phyloP scores from a whole-genome alignment of 192 early-diverging fungal genomes.

The Coemansia erecta region DNA sequence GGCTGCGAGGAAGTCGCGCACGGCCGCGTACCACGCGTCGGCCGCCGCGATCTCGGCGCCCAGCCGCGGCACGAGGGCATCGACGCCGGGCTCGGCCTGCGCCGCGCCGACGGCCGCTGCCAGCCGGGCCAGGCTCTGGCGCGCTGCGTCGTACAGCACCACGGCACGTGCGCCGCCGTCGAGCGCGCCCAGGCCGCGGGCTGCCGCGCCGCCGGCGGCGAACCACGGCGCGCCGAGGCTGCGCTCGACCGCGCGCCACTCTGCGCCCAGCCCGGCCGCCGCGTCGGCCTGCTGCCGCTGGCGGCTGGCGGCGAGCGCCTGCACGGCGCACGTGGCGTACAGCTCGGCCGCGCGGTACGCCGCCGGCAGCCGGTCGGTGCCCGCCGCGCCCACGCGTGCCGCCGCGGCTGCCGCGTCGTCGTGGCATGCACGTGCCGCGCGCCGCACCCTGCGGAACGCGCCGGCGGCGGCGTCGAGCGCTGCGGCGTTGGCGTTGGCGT shows the following conservation, averaged over 20 bases:
- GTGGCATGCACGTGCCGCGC: slow-evolving; percentile 20
- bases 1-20: slow-evolving; percentile 38
- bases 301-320: slow-evolving; percentile 15
- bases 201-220: background rate
- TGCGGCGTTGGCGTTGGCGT: background rate
- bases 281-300: slow-evolving; percentile 12
- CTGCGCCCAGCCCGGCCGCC: slow-evolving; percentile 8
- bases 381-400: slow-evolving; percentile 23
- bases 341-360: slow-evolving; percentile 33
- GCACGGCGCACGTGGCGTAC: slow-evolving; percentile 19
- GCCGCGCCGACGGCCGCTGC: slow-evolving; percentile 5
- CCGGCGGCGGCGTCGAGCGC: slow-evolving; percentile 1
- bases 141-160: slow-evolving; percentile 26
- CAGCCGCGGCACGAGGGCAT: slow-evolving; percentile 10
- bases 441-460: slow-evolving; percentile 15
- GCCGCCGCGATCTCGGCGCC: slow-evolving; percentile 24
- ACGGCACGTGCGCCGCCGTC: slow-evolving; percentile 16
- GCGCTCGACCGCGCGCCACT: background rate
- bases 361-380: slow-evolving; percentile 24
- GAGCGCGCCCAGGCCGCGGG: background rate
- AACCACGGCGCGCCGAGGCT: slow-evolving; percentile 2
- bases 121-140: slow-evolving; percentile 26
- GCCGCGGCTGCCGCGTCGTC: slow-evolving; percentile 22
- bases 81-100: slow-evolving; percentile 10
- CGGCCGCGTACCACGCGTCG: slow-evolving; percentile 28